Evolutionary conservation across 495 filamentous ascomycete species (phyloP).

Genomic region (Penicillium mononematosum): DNA sequence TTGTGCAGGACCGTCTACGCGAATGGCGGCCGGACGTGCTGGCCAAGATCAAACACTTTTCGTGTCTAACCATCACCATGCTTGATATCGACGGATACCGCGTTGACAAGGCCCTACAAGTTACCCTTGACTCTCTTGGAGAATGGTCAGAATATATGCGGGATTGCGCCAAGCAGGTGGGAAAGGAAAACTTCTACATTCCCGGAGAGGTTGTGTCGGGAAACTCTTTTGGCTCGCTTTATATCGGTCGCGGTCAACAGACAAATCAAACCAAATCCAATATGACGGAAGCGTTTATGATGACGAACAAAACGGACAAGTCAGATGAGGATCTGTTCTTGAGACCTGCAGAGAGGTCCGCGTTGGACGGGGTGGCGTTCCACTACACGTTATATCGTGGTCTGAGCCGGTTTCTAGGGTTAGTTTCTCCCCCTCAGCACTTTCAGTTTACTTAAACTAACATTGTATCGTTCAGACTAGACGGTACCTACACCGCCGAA

Average conservation of each 20-base stretch:
- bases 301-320: slow-evolving; percentile 21
- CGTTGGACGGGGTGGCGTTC: slow-evolving; percentile 46
- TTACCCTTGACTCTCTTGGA: slow-evolving; percentile 47
- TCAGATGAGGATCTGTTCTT: slow-evolving; percentile 27
- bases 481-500: slow-evolving; percentile 41
- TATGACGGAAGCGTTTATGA: slow-evolving; percentile 24
- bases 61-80: slow-evolving; percentile 44
- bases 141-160: slow-evolving; percentile 44
- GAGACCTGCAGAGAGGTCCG: slow-evolving; percentile 31
- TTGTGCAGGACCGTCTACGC: slow-evolving; percentile 41
- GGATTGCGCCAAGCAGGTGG: slow-evolving; percentile 38
- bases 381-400: slow-evolving; percentile 49
- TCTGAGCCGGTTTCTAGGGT: slow-evolving; percentile 47
- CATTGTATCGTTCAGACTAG: slow-evolving; percentile 23
- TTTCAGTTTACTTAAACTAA: not conserved
- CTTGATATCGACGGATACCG: slow-evolving; percentile 51
- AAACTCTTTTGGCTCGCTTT: slow-evolving; percentile 36
- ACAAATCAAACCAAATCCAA: slow-evolving; percentile 28
- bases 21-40: slow-evolving; percentile 39
- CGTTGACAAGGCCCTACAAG: slow-evolving; percentile 49
- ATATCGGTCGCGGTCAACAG: slow-evolving; percentile 39
- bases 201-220: slow-evolving; percentile 47
- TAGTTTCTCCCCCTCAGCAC: not conserved
- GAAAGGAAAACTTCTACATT: slow-evolving; percentile 50
- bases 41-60: slow-evolving; percentile 36